A percentile compares a stretch with the other conserved stretches of the same genome.
These are phyloP conservation scores for Candida broadrunensis DNA, from an alignment of 805 yeast species.

Conservation along the genomic window DNA sequence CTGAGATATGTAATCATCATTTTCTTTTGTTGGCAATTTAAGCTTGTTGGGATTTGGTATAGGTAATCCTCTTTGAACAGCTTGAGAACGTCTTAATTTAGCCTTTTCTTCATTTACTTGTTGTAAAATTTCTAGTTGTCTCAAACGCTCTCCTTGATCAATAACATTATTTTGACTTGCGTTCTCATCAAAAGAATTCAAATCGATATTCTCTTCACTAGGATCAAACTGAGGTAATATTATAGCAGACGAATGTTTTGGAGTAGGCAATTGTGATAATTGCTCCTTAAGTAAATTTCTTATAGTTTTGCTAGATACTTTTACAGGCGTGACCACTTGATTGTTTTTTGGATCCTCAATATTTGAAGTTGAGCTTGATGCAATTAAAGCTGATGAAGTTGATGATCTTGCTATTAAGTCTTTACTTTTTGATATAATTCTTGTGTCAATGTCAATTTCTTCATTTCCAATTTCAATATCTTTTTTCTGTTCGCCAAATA, in stretches of 20 bases:
- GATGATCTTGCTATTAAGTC: constrained; percentile 1
- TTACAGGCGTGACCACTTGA: neutral
- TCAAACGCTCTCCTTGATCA: constrained; percentile 23
- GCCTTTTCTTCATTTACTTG: constrained; percentile 26
- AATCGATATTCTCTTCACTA: constrained; percentile 14
- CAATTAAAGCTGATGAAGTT: neutral
- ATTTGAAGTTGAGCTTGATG: neutral
- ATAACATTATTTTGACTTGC: constrained; percentile 15
- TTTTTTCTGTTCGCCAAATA: constrained; percentile 9
- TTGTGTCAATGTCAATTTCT: constrained; percentile 24
- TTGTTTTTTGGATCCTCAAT: neutral
- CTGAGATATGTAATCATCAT: neutral
- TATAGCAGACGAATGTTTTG: constrained; percentile 32
- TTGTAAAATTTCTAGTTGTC: constrained; percentile 19
- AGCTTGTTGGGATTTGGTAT: constrained; percentile 33
- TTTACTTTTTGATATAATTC: constrained; percentile 16
- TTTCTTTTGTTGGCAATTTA: neutral
- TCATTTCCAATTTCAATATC: neutral
- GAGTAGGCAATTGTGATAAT: constrained; percentile 33
- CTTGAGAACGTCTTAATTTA: constrained; percentile 43
- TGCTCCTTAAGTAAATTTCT: neutral
- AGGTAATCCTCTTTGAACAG: constrained; percentile 41
- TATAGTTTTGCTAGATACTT: neutral
- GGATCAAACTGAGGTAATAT: constrained; percentile 30
- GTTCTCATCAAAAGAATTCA: constrained; percentile 26